Evolutionary conservation across 805 yeast genomes (phyloP), one percentile per base, ranked within the genome.

Genomic region (Candida taoyuanica): DNA sequence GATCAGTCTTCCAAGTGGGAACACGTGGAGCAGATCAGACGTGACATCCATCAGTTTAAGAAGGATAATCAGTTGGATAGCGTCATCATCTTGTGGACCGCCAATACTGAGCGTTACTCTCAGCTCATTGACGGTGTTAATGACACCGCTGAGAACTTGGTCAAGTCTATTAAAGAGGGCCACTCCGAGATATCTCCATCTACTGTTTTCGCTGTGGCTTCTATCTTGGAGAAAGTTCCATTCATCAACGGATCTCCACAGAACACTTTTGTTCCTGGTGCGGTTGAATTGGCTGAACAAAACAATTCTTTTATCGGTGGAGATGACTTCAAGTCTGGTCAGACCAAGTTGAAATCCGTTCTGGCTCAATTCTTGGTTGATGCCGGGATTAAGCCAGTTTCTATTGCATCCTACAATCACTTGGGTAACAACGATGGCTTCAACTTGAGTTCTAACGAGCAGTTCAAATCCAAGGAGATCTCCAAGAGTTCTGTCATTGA

Each of bases 181-280:
- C 95, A 89, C 59, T 71, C 65, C 28, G 97, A 89, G 67, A 76
- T 89, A 47, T 75, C 95, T 31, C 96, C 97, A 44, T 86, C 96
- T 12, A 87, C 96, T n/a, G 62, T 89, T 37, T 89, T 91, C 57
- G 97, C 97, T 8, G 85, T 86, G 50, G 98, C 98, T 14, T 78
- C 86, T 36, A 91, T 91, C 52, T 73, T 89, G 56, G 97, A 91
- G 63, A 74, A 77, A 30, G 78, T 81, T 43, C 94, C 97, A 37
- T 89, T 87, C 69, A 86, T 89, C 64, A 89, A 89, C 57, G 98
- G 97, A 33, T 87, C 96, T 29, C 98, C 98, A 37, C 98, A 89
- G 68, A 89, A 89, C 71, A 91, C 97, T 37, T 89, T 91, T 68
- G 96, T 87, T 40, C 97, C 97, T 17, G 98, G 98, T 49, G 85